Conservation (phyloP, 176 grass and related monocot species). For the Lolium multiflorum region DNA sequence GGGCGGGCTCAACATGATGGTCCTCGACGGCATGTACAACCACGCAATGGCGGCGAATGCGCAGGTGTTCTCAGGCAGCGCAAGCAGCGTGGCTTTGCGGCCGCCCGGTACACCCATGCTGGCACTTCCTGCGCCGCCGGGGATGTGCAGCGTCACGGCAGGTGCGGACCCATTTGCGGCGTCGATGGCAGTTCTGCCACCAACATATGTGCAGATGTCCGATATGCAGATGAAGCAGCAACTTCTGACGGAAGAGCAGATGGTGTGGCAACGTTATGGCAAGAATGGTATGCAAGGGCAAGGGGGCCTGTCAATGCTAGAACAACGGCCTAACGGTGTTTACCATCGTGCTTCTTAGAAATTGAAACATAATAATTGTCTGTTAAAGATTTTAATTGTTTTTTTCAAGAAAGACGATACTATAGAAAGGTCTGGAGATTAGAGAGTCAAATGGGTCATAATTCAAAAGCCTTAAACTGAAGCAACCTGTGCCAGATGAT, state of each 20-base stretch:
- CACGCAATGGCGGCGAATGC: constrained; percentile 32
- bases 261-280: constrained; percentile 65
- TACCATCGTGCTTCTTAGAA: constrained; percentile 19
- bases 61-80: constrained; percentile 50
- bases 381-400: not conserved
- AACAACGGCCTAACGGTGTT: constrained; percentile 44
- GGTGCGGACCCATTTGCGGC: constrained; percentile 63
- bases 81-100: constrained; percentile 65
- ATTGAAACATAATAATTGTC: not conserved
- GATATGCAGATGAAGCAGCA: constrained; percentile 81
- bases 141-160: not conserved
- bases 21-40: constrained; percentile 83
- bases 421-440: no score
- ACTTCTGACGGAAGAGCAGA: constrained; percentile 63
- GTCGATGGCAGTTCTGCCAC: constrained; percentile 58
- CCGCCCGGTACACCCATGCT: constrained; percentile 48
- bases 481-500: not conserved
- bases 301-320: constrained; percentile 30
- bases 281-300: constrained; percentile 65
- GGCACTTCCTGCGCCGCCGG: constrained; percentile 56
- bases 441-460: no score
- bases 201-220: constrained; percentile 90
- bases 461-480: no score
- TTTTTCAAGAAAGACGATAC: no score
- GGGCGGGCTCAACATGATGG: constrained; percentile 67